Evolutionary conservation across 2,329 filamentous ascomycete species (phyloP), one percentile per base, ranked within the genome.

Genomic region (Xylogone sp.): DNA sequence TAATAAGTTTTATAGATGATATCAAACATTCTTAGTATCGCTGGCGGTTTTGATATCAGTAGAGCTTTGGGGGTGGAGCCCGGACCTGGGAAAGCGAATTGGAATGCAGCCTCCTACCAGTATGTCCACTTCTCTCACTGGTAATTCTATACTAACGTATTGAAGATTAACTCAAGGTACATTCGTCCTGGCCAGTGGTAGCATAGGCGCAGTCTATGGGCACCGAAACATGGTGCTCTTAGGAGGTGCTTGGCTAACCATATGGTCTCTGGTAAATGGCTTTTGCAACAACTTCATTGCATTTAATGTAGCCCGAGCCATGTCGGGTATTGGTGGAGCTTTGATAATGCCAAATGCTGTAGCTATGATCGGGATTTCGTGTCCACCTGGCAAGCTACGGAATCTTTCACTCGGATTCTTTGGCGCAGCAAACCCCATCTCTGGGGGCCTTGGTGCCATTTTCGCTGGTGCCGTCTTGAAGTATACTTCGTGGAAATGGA

Each of bases 331-430:
- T 8, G 76, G 76, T 0, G 76, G 73, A 2, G 75, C 70, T 0
- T 64, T 76, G 12, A 64, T 78, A 21, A 71, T 77, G 66, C 75
- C 76, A 0, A 79, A 78, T 53, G 71, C 73, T 0, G 71, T 79
- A 0, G 75, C 76, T 1, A 68, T 77, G 51, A 67, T 79, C 22
- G 68, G 68, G 0, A 72, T 68, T 24, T 75, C 69, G 29, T 67
- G 75, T 9, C 75, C 75, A 0, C 75, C 76, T 0, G 75, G 76
- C 0, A 64, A 62, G 6, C 59, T 63, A 27, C 66, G 73, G 5
- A 77, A 77, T 52, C 50, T 75, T 2, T 63, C 65, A 45, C 53
- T 76, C 43, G 73, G 68, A 2, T 59, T 73, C 43, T 76, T 77
- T 55, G 74, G 69, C 2, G 72, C 72, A 1, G 66, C 68, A 1